Conservation (phyloP, 2,329 filamentous ascomycete species). For the Ophioceras dolichostomum region DNA sequence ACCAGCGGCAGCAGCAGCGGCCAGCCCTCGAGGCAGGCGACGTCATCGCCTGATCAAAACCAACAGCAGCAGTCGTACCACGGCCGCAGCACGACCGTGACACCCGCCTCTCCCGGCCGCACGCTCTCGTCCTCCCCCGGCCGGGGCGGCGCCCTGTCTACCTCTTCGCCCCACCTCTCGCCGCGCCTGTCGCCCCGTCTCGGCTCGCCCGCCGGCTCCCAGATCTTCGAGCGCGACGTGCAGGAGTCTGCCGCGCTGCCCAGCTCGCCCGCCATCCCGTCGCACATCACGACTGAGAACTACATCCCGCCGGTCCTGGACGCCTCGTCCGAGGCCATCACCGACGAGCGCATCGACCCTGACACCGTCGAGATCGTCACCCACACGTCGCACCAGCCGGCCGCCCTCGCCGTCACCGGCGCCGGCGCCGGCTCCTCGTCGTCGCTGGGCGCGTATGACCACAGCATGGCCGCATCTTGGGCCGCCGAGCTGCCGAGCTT, state of each 20-base stretch:
- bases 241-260: slow-evolving; percentile 59
- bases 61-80: slow-evolving; percentile 25
- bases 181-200: slow-evolving; percentile 55
- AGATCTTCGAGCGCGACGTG: slow-evolving; percentile 91
- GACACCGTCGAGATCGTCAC: slow-evolving; percentile 90
- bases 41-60: slow-evolving; percentile 27
- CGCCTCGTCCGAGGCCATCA: slow-evolving; percentile 85
- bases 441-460: slow-evolving; percentile 10
- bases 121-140: slow-evolving; percentile 50
- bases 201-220: slow-evolving; percentile 63
- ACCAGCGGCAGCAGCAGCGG: too few species aligned
- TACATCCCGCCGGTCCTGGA: slow-evolving; percentile 85
- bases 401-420: slow-evolving; percentile 53
- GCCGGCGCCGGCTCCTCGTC: slow-evolving; percentile 11
- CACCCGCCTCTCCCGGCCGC: slow-evolving; percentile 20
- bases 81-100: background rate
- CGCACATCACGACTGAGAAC: slow-evolving; percentile 89
- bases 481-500: slow-evolving; percentile 39
- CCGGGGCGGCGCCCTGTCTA: slow-evolving; percentile 46
- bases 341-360: slow-evolving; percentile 70
- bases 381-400: slow-evolving; percentile 72
- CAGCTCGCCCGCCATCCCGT: slow-evolving; percentile 74
- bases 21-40: slow-evolving; percentile 21
- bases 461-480: slow-evolving; percentile 31
- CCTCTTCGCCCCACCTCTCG: too few species aligned